Conservation (phyloP, 768 basidiomycete species). For the Leccinum boreale region DNA sequence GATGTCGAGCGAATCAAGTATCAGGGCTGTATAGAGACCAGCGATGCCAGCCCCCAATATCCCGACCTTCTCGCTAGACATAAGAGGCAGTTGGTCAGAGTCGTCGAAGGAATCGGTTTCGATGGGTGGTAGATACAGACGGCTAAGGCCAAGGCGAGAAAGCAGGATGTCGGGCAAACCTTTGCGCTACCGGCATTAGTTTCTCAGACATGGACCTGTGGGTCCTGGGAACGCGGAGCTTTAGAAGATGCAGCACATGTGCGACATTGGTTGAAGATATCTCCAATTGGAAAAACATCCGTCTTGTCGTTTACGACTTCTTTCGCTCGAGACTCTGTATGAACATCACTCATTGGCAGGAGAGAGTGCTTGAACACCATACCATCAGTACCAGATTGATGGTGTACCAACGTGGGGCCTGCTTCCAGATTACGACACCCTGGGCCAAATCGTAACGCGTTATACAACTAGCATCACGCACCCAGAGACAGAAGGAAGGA, state of each 20-base stretch:
- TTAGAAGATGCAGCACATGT: neutral
- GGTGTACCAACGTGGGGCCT: no score
- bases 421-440: no score
- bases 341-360: neutral
- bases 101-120: neutral
- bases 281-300: neutral
- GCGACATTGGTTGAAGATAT: neutral
- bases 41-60: conserved; percentile 22
- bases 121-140: neutral
- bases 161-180: no score
- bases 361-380: neutral
- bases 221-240: neutral
- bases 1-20: conserved; percentile 28
- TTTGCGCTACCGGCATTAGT: no score
- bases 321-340: neutral
- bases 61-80: conserved; percentile 9
- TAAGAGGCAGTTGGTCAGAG: neutral
- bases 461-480: no score
- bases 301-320: neutral
- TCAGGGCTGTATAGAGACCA: neutral
- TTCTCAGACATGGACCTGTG: no score
- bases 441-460: no score
- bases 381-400: neutral
- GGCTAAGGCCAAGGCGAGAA: no score
- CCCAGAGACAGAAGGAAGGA: no score